Base-by-base conservation (phyloP, 2,329 filamentous ascomycete genomes). In the Bipolaris sorokiniana region DNA sequence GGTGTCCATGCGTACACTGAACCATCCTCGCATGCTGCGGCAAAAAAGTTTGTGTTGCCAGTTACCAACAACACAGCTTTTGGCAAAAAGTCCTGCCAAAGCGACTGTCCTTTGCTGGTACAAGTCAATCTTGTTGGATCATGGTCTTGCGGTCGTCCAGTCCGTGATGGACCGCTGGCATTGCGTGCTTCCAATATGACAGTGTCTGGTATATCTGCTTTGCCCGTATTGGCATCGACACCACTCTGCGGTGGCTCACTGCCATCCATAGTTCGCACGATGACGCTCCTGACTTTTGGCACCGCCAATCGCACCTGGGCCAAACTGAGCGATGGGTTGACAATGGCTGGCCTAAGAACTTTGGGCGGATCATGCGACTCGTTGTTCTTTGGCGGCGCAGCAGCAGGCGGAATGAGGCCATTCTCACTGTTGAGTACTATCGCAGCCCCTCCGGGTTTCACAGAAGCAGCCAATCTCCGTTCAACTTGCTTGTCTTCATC, bases 51-150 rank as follows among this genome's bases (percentile, higher is more conserved):
- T 67, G 89, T 88, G 75, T 92, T 98, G 2, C 92, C 96, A 0
- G 94, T 95, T 1, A 96, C 88, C 1, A 98, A 83, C n/a, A 99
- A 85, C 22, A 97, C 90, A 5, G 92, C 87, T 56, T 89, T 86
- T 0, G 94, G 93, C 13, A 99, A 80, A 68, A 91, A 99, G 71
- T 99, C 96, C 70, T 97, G 91, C 95, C 96, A 99, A 3, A 98
- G 77, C 1, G 90, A 82, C 54, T 88, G 87, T 4, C 92, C 92
- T 52, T 91, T 87, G 72, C 92, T 94, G 2, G 88, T 90, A 37
- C 95, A 88, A 5, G 87, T 90, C 40, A 99, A 86, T 33, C 91
- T 88, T 4, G 92, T 90, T 1, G 95, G 95, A 57, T 98, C 94
- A 59, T 90, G 86, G 41, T 88, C 80, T 80, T 89, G 72, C 33